Conservation (phyloP, 768 basidiomycete genomes). For the Ephemerocybe angulata region DNA sequence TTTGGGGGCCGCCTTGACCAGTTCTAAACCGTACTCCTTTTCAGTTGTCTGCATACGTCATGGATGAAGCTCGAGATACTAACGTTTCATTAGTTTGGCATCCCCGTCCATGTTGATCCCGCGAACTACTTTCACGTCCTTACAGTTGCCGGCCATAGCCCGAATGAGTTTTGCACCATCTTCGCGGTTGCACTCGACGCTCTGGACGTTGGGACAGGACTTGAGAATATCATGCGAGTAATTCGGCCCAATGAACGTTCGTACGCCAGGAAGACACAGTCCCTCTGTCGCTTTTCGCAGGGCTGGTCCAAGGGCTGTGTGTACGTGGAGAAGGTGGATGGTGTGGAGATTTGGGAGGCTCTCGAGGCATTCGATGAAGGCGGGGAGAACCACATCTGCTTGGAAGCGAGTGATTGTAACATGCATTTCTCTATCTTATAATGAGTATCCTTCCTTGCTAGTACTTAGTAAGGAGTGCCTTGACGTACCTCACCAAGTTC, state of each 20-base stretch:
- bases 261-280: constrained; percentile 25
- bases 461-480: background rate
- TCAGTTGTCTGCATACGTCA: too few species aligned
- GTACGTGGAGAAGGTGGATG: constrained; percentile 28
- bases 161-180: constrained; percentile 1
- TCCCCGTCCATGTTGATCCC: too few species aligned
- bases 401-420: constrained; percentile 27
- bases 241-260: constrained; percentile 23
- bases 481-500: constrained; percentile 5
- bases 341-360: constrained; percentile 28
- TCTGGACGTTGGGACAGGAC: constrained; percentile 3
- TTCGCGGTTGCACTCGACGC: background rate
- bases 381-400: constrained; percentile 18
- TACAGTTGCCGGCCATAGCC: too few species aligned
- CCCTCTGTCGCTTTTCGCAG: constrained; percentile 18
- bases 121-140: too few species aligned
- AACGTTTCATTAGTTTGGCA: too few species aligned
- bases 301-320: constrained; percentile 19
- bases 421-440: constrained; percentile 15
- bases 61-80: too few species aligned
- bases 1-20: too few species aligned
- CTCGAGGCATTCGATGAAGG: constrained; percentile 21
- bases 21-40: too few species aligned
- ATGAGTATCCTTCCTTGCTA: background rate
- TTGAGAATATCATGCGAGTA: constrained; percentile 27